phyloP scores from a whole-genome alignment of 805 yeast genomes.

The Saitoella complicata region DNA sequence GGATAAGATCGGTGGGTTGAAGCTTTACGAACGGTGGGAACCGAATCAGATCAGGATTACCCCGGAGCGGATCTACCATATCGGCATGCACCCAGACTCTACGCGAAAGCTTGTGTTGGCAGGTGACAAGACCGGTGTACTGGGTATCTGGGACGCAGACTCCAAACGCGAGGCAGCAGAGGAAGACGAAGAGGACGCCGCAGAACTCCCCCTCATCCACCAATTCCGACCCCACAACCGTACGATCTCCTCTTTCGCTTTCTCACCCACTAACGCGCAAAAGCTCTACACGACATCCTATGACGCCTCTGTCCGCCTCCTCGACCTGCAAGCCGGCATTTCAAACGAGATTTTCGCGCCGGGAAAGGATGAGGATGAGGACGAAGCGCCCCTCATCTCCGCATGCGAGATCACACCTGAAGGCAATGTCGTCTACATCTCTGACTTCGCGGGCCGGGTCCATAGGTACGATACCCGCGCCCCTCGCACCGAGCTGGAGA shows the following conservation, averaged over 20 bases:
- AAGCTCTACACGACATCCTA: slow-evolving; percentile 59
- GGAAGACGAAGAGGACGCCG: slow-evolving; percentile 20
- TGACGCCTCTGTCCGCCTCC: slow-evolving; percentile 68
- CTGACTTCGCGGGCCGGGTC: slow-evolving; percentile 71
- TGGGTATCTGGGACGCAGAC: slow-evolving; percentile 76
- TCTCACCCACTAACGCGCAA: slow-evolving; percentile 33
- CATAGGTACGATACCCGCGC: slow-evolving; percentile 56
- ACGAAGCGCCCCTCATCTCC: slow-evolving; percentile 15
- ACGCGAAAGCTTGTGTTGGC: slow-evolving; percentile 53
- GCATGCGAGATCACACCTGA: slow-evolving; percentile 27
- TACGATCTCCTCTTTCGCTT: slow-evolving; percentile 47
- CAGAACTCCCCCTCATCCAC: slow-evolving; percentile 29
- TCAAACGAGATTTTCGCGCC: slow-evolving; percentile 39
- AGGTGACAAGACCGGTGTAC: slow-evolving; percentile 76
- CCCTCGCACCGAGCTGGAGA: slow-evolving; percentile 11
- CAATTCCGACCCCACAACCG: slow-evolving; percentile 62
- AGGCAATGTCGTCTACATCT: slow-evolving; percentile 47
- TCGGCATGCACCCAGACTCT: slow-evolving; percentile 59
- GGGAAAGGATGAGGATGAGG: slow-evolving; percentile 17
- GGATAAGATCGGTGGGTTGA: slow-evolving; percentile 35
- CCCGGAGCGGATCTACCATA: slow-evolving; percentile 54
- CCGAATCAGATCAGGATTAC: slow-evolving; percentile 54
- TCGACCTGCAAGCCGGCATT: slow-evolving; percentile 47
- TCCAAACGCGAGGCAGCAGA: slow-evolving; percentile 22
- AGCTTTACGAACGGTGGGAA: slow-evolving; percentile 38